Evolutionary conservation across 2,329 filamentous ascomycete species (phyloP).

Genomic region (Trichoderma koningii): DNA sequence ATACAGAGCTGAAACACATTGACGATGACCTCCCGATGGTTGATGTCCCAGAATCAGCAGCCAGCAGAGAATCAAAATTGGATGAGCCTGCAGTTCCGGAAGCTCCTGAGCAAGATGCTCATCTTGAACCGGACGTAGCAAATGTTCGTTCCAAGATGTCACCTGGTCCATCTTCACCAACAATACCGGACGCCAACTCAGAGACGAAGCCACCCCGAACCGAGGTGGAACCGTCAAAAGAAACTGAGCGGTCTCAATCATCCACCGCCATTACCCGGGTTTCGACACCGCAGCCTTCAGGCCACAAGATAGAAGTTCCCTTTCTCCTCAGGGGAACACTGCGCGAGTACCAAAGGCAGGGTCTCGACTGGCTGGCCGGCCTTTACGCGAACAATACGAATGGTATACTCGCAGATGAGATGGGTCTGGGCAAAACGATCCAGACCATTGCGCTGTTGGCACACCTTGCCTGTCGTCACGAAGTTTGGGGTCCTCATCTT

Average conservation of each 20-base stretch:
- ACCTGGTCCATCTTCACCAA: background rate
- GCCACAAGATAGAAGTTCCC: constrained; percentile 70
- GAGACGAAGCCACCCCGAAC: constrained; percentile 46
- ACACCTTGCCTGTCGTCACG: constrained; percentile 85
- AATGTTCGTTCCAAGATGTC: constrained; percentile 49
- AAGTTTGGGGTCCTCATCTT: constrained; percentile 93
- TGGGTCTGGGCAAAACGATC: constrained; percentile 98
- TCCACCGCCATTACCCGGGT: constrained; percentile 42
- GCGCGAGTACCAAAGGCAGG: constrained; percentile 94
- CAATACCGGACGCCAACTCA: constrained; percentile 40
- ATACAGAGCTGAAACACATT: background rate
- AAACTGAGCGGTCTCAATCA: constrained; percentile 35
- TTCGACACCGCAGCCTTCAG: constrained; percentile 31
- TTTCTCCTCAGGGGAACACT: constrained; percentile 84
- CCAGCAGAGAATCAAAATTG: background rate
- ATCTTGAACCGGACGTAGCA: constrained; percentile 47
- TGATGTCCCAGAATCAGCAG: background rate
- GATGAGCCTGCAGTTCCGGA: constrained; percentile 9
- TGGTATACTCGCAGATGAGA: constrained; percentile 95
- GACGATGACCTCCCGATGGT: constrained; percentile 20
- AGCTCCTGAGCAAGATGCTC: constrained; percentile 37
- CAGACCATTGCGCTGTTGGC: constrained; percentile 94
- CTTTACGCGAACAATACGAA: constrained; percentile 92
- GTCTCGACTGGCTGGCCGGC: constrained; percentile 94
- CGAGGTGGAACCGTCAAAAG: background rate